Conservation (phyloP, 805 yeast genomes). For the Hemisphaericaspora nanyangensis region DNA sequence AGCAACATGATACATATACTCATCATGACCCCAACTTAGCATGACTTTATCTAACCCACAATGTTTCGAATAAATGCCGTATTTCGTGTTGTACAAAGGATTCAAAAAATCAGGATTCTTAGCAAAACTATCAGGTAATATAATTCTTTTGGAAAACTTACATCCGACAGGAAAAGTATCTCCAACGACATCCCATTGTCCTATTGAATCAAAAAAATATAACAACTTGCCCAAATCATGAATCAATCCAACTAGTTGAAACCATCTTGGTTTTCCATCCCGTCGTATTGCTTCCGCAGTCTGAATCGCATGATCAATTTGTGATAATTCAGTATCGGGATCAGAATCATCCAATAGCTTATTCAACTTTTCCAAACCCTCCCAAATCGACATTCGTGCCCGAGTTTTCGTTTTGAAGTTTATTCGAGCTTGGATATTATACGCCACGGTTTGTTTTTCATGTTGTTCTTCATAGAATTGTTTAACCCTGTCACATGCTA, state of each 20-base stretch:
- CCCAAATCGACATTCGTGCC: constrained; percentile 71
- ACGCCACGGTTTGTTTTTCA: constrained; percentile 66
- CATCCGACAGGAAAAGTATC: constrained; percentile 79
- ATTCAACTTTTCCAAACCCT: constrained; percentile 58
- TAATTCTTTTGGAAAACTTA: constrained; percentile 54
- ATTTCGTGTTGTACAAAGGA: constrained; percentile 62
- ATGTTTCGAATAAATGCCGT: constrained; percentile 59
- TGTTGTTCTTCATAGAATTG: constrained; percentile 67
- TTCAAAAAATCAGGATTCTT: constrained; percentile 58
- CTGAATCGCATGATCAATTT: constrained; percentile 71
- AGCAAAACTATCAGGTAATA: constrained; percentile 57
- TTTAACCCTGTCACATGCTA: constrained; percentile 66
- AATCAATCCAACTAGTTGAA: constrained; percentile 67
- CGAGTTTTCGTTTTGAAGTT: constrained; percentile 65
- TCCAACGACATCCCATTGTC: constrained; percentile 81
- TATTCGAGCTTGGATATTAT: constrained; percentile 66
- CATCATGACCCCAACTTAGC: constrained; percentile 80
- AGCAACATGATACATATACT: constrained; percentile 71
- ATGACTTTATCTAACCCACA: constrained; percentile 69
- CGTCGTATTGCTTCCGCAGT: constrained; percentile 71
- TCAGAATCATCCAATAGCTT: constrained; percentile 66
- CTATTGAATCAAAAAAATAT: constrained; percentile 66
- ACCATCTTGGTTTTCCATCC: constrained; percentile 71
- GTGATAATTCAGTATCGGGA: constrained; percentile 72
- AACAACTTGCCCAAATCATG: constrained; percentile 69